Evolutionary conservation across 75 land plant genomes (phyloP).

Genomic region (Picea glauca): DNA sequence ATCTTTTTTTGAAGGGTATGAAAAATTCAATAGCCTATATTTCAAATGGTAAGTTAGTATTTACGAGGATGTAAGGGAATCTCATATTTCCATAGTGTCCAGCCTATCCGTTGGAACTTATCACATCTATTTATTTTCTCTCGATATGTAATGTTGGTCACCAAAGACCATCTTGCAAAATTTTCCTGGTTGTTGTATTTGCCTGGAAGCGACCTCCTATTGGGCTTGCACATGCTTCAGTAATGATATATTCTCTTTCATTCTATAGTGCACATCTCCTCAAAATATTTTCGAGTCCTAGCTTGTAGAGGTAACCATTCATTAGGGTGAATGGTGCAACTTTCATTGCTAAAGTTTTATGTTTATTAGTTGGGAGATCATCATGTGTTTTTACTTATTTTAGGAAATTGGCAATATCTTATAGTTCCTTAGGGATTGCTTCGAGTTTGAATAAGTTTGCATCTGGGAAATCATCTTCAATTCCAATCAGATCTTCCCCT

Average conservation of each 20-base stretch:
- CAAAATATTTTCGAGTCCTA: background rate
- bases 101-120: no score
- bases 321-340: background rate
- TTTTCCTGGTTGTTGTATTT: no score
- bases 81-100: no score
- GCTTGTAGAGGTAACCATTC: background rate
- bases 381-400: background rate
- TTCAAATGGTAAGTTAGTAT: no score
- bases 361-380: background rate
- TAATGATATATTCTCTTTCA: background rate
- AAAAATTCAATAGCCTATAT: no score
- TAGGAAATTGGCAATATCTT: background rate
- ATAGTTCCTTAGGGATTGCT: background rate
- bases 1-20: no score
- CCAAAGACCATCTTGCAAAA: no score
- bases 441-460: background rate
- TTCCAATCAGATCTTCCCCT: background rate
- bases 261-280: background rate
- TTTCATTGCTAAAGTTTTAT: background rate
- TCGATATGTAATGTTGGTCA: no score
- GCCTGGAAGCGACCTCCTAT: background rate
- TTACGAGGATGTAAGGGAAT: no score
- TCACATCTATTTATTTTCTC: no score
- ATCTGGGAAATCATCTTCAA: background rate
- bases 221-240: background rate